phyloP scores from a whole-genome alignment of 805 yeast species.

The Zygotorulaspora danielsina region DNA sequence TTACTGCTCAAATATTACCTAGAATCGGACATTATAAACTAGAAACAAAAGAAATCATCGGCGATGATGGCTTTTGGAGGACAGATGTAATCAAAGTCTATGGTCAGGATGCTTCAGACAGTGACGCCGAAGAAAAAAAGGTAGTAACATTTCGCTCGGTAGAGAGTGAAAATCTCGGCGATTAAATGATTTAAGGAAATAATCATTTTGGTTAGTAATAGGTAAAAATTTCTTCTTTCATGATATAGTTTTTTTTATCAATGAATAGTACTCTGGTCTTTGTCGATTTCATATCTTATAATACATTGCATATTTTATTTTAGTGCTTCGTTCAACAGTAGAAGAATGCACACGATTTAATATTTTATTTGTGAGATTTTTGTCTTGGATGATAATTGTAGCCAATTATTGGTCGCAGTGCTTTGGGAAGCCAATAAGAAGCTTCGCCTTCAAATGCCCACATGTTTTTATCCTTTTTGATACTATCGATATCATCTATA shows the following conservation, averaged over 20 bases:
- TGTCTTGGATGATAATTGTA: conserved; percentile 25
- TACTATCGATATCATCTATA: conserved; percentile 43
- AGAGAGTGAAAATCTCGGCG: not conserved
- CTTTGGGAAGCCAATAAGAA: conserved; percentile 61
- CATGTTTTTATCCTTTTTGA: conserved; percentile 41
- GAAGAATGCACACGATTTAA: too few relatives aligned
- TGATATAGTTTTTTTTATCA: too few relatives aligned
- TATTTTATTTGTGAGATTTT: too few relatives aligned
- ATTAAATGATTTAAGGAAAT: not conserved
- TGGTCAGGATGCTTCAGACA: conserved; percentile 12
- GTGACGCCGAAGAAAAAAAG: conserved; percentile 3
- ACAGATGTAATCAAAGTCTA: conserved; percentile 42
- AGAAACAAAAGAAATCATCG: conserved; percentile 50
- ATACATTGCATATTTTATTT: too few relatives aligned
- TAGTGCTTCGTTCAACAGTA: too few relatives aligned
- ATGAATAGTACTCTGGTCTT: too few relatives aligned
- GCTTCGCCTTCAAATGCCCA: conserved; percentile 86
- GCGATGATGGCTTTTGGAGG: conserved; percentile 71
- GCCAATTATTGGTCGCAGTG: conserved; percentile 51
- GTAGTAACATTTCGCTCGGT: not conserved
- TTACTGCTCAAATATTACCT: conserved; percentile 61
- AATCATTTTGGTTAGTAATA: not conserved
- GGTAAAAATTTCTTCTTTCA: too few relatives aligned
- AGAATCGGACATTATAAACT: conserved; percentile 48
- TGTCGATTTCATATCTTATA: too few relatives aligned